Evolutionary conservation across 1,139 yeast genomes (phyloP), one percentile per base, ranked within the genome.

Genomic region (Nadsonia commutata): DNA sequence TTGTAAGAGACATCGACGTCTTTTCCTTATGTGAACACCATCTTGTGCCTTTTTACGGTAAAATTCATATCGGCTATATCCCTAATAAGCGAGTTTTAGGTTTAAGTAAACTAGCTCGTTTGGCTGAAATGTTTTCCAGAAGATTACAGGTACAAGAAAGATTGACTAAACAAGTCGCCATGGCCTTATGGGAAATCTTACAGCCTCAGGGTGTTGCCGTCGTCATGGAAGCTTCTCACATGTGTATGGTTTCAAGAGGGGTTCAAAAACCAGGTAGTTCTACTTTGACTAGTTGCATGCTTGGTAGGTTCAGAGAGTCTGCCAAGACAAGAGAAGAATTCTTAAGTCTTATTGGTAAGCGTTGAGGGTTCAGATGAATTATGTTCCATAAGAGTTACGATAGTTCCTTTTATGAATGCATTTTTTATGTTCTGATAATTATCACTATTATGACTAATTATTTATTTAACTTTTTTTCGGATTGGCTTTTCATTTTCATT

Each of bases 181-280:
- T 86, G 83, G 96, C 98, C 0, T 64, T 90, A 43, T 78, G 81
- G 62, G 96, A 86, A 57, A 83, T 88, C 48, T 69, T 90, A 55
- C 80, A 81, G 57, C 98, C 99, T 17, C 73, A 90, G 55, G 98
- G 98, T 45, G 98, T 90, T 13, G 98, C 97, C 0, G 98, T 90
- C 37, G 96, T 90, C 20, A 86, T 90, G 57, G 98, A 90, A 63
- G 97, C 97, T 21, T 77, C 93, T 8, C 99, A 90, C 60, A 90
- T 93, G 98, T 90, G 99, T 63, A 90, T 90, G 99, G 97, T 88
- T 27, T 85, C 94, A 62, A 76, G 99, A 58, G 99, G 99, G 42
- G 86, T 90, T 20, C 96, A 90, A 61, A 93, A 90, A 64, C 78
- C 95, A 0, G 96, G 97, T 1, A 81, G 95, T 18, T 74, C 84